Evolutionary conservation across 2,329 filamentous ascomycete genomes (phyloP).

Genomic region (Hypoxylon sp.): DNA sequence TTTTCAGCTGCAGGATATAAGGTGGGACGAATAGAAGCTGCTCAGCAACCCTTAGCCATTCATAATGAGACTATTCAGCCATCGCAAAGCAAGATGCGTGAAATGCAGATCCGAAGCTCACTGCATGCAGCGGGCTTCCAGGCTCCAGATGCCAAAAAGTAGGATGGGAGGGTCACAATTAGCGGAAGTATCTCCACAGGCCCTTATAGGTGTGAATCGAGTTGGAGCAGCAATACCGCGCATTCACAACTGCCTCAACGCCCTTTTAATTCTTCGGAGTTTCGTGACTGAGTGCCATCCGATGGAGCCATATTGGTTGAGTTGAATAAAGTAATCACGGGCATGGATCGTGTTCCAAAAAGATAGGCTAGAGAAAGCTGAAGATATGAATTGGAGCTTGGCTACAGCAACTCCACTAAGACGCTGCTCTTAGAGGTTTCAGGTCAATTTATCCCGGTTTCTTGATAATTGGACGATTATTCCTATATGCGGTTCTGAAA

Average conservation of each 20-base stretch:
- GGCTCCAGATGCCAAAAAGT: not conserved
- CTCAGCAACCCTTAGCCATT: not conserved
- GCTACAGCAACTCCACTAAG: constrained; percentile 1
- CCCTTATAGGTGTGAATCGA: not conserved
- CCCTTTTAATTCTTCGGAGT: too few relatives aligned
- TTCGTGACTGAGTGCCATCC: too few relatives aligned
- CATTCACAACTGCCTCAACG: too few relatives aligned
- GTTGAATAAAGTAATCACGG: too few relatives aligned
- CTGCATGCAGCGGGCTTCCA: constrained; percentile 22
- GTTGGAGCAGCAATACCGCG: not conserved
- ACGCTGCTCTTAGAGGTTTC: constrained; percentile 18
- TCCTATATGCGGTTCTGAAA: constrained; percentile 3
- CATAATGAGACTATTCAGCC: constrained; percentile 7
- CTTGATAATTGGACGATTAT: constrained; percentile 9
- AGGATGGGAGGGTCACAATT: not conserved
- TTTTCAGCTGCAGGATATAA: constrained; percentile 14
- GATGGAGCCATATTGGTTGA: too few relatives aligned
- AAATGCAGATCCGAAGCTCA: constrained; percentile 20
- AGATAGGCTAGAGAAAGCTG: not conserved
- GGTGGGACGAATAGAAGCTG: constrained; percentile 6
- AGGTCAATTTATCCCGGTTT: not conserved
- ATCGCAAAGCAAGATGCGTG: constrained; percentile 10
- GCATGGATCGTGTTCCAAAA: too few relatives aligned
- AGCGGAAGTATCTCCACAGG: not conserved
- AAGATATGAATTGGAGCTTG: not conserved